Conservation (phyloP, 1,284 basidiomycete genomes). For the Microbotryum silenes-acaulis region DNA sequence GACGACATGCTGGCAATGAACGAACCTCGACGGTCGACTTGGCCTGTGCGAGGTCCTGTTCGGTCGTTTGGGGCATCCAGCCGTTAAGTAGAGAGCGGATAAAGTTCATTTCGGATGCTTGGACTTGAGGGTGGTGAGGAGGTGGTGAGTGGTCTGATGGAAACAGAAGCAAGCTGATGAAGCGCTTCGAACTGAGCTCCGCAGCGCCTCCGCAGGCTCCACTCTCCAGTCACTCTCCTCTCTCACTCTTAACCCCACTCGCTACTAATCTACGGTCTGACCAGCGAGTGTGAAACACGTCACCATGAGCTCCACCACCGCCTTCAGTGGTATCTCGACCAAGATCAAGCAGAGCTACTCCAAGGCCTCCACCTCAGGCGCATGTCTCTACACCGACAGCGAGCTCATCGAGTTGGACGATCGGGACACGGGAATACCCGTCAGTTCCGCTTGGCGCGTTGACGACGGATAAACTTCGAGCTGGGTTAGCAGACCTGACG, state of each 20-base stretch:
- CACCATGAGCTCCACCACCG: neutral
- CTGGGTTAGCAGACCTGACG: neutral
- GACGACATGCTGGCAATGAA: neutral
- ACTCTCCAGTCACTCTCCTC: too few species aligned
- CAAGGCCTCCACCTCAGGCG: constrained; percentile 5
- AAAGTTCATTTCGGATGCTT: constrained; percentile 1
- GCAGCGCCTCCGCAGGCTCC: too few species aligned
- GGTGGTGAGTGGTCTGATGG: too few species aligned
- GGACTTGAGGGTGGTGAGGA: neutral
- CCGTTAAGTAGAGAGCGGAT: constrained; percentile 13
- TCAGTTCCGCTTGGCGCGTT: neutral
- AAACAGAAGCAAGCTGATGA: too few species aligned
- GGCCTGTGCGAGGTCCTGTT: constrained; percentile 6
- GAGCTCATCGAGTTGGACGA: constrained; percentile 26
- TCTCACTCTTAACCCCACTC: too few species aligned
- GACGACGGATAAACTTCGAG: neutral
- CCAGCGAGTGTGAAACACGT: too few species aligned
- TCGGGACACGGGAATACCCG: constrained; percentile 25
- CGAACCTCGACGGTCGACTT: constrained; percentile 22
- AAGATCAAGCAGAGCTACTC: constrained; percentile 25
- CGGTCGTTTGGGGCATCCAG: constrained; percentile 1
- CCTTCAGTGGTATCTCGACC: neutral
- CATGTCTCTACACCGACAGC: constrained; percentile 20
- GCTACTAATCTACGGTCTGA: too few species aligned
- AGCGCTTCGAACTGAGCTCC: too few species aligned